Conservation (phyloP, 805 yeast species). For the Osmozyma mogii region DNA sequence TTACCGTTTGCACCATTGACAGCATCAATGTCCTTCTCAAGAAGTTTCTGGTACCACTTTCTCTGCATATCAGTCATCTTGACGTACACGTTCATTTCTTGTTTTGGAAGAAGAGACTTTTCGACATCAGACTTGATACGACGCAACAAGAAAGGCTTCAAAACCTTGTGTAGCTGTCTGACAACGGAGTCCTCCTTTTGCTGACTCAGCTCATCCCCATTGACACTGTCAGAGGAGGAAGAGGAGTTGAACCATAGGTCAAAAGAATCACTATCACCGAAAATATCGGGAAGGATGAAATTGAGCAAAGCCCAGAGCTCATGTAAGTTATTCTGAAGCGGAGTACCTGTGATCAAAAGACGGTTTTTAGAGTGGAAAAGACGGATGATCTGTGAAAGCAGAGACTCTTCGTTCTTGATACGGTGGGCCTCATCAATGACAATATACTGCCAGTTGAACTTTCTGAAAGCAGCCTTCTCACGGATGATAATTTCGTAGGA, state of each 20-base stretch:
- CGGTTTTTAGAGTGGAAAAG: constrained; percentile 65
- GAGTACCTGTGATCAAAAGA: constrained; percentile 73
- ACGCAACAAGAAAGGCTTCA: constrained; percentile 67
- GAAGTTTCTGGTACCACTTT: constrained; percentile 66
- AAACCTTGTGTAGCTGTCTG: constrained; percentile 64
- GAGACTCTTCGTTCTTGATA: constrained; percentile 68
- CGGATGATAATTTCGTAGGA: constrained; percentile 73
- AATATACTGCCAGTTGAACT: constrained; percentile 70
- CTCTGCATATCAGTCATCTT: constrained; percentile 76
- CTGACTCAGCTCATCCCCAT: constrained; percentile 19
- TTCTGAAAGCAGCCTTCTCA: constrained; percentile 59
- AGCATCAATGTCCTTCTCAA: constrained; percentile 78
- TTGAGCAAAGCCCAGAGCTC: constrained; percentile 78
- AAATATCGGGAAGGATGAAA: constrained; percentile 71
- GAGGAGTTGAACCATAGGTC: constrained; percentile 61
- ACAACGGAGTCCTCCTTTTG: constrained; percentile 44
- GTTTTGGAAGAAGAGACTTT: constrained; percentile 65
- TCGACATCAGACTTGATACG: constrained; percentile 80
- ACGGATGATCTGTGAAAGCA: constrained; percentile 66
- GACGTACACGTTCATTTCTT: constrained; percentile 65
- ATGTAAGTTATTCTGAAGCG: constrained; percentile 70
- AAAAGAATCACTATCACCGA: constrained; percentile 63
- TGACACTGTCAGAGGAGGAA: constrained; percentile 27
- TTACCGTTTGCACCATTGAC: constrained; percentile 77
- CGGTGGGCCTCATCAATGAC: constrained; percentile 80